phyloP scores from a whole-genome alignment of 371 early-diverging fungal species.

The Apophysomyces sp. region DNA sequence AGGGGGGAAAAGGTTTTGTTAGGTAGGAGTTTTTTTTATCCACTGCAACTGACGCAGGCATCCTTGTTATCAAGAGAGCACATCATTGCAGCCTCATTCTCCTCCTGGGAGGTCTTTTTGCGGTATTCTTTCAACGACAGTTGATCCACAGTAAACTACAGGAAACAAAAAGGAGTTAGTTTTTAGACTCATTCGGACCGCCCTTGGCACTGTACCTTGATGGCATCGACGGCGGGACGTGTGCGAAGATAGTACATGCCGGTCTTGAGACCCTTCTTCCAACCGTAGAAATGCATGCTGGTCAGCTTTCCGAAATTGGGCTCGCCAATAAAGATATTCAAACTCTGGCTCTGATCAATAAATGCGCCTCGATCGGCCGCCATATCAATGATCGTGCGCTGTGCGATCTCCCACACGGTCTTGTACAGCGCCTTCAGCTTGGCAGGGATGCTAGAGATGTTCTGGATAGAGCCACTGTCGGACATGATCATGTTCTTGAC shows the following conservation, averaged over 20 bases:
- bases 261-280: constrained; percentile 98
- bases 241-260: constrained; percentile 99
- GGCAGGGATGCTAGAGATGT: constrained; percentile 77
- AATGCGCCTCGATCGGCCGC: constrained; percentile 93
- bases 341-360: constrained; percentile 97
- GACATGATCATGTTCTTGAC: constrained; percentile 97
- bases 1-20: not conserved
- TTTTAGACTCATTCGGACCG: not conserved
- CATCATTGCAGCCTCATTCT: constrained; percentile 58
- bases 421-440: constrained; percentile 94
- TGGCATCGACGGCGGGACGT: constrained; percentile 96
- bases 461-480: constrained; percentile 92
- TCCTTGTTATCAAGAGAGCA: constrained; percentile 92
- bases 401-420: constrained; percentile 98
- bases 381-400: constrained; percentile 79
- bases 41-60: constrained; percentile 89
- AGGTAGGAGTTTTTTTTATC: constrained; percentile 38
- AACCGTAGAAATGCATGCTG: constrained; percentile 99
- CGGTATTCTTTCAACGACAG: constrained; percentile 37
- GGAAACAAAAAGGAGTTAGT: not conserved
- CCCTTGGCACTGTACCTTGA: constrained; percentile 60
- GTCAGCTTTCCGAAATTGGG: constrained; percentile 94
- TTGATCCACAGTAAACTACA: constrained; percentile 46
- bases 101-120: constrained; percentile 22
- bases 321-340: constrained; percentile 96